Conservation (phyloP, 2,329 filamentous ascomycete species). For the Pseudogymnoascus pannorum region DNA sequence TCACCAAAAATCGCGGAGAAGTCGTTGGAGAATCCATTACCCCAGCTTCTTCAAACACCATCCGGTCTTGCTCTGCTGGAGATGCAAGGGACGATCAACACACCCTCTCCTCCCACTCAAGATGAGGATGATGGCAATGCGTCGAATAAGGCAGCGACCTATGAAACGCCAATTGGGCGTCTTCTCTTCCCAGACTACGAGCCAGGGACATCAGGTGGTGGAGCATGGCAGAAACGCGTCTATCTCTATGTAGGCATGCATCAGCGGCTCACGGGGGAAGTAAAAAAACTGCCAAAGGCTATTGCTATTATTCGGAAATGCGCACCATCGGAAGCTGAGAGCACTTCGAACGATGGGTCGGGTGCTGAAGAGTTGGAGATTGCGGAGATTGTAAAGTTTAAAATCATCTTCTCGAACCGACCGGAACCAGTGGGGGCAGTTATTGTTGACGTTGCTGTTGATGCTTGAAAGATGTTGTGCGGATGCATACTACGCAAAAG, state of each 20-base stretch:
- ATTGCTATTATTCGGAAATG: conserved; percentile 68
- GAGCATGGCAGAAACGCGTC: conserved; percentile 82
- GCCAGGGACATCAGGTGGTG: conserved; percentile 43
- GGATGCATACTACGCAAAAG: neutral
- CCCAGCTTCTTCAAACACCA: conserved; percentile 78
- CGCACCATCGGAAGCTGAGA: conserved; percentile 11
- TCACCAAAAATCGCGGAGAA: neutral
- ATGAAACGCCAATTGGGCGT: conserved; percentile 56
- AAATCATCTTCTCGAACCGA: conserved; percentile 74
- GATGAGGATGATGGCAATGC: conserved; percentile 27
- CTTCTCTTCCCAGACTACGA: conserved; percentile 73
- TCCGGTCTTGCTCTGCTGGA: conserved; percentile 84
- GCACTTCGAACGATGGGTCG: conserved; percentile 20
- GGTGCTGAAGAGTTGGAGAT: conserved; percentile 61
- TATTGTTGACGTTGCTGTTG: neutral
- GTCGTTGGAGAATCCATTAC: conserved; percentile 48
- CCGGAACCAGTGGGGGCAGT: conserved; percentile 71
- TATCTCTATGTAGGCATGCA: conserved; percentile 84
- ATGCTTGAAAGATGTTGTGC: neutral
- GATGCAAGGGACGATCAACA: conserved; percentile 84
- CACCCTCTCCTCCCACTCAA: conserved; percentile 41
- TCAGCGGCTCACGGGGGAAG: conserved; percentile 81
- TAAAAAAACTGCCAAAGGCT: conserved; percentile 75
- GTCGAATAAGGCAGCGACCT: conserved; percentile 23
- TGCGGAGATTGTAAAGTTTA: conserved; percentile 79